Evolutionary conservation across 768 basidiomycete genomes (phyloP), one percentile per base, ranked within the genome.

Genomic region (Leccinum sublutescens): DNA sequence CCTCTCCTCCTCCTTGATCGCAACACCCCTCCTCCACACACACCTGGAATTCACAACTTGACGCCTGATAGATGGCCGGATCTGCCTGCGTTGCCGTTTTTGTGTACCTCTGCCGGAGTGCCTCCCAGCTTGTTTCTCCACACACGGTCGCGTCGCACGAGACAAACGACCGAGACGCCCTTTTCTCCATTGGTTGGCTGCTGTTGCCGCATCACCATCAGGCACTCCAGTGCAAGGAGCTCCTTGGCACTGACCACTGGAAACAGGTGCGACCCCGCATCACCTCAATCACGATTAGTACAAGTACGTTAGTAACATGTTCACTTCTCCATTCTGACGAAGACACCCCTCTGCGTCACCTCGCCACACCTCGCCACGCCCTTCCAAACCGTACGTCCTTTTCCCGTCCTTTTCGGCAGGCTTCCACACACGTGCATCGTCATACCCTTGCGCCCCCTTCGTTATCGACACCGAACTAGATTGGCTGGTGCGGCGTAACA

Each of bases 1-100:
- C 48, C 57, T 49, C 54, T 60, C 54, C 34, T 53, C 58, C 47
- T 23, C 45, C 47, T n/a, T 55, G 54, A 69, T 64, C 58, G 59
- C 60, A 57, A 50, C 50, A 25, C 52, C 51, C 31, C 17, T 9
- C 23, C 38, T 33, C 33, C n/a, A 10, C 15, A 10, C 40, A 43
- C n/a, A 43, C 40, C 40, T 19, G 40, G 10, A 5, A 55, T 58
- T 62, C 57, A 63, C 57, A 52, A n/a, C 48, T 61, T 45, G 54
- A 19, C 25, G 61, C 56, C 50, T 57, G 59, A 52, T 58, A n/a
- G 10, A 34, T 17, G 29, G 31, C 57, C 55, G 53, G 62, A 57
- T 58, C 38, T 56, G 52, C 45, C 29, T 29, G 14, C 12, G 19
- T 38, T 48, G 23, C 60, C 53, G 7, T 58, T 60, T 68, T 59